These are phyloP conservation scores for Pseudofabraea citricarpa DNA, from an alignment of 2,329 filamentous ascomycete species.

Conservation along the genomic window DNA sequence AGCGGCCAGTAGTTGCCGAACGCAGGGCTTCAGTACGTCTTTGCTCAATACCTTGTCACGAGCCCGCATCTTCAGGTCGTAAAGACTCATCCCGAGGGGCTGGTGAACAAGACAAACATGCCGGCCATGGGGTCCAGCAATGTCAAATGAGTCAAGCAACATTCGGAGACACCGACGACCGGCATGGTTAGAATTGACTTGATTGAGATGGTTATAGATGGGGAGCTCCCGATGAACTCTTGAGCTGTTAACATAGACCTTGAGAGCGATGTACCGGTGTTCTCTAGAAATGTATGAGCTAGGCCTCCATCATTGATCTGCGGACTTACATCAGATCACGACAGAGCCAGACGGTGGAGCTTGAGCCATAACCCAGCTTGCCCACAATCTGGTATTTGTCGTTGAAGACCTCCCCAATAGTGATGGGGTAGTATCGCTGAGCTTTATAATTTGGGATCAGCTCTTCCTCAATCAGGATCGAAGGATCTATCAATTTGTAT, in stretches of 20 bases:
- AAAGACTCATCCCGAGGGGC: slow-evolving; percentile 38
- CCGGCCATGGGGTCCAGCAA: slow-evolving; percentile 29
- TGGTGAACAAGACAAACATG: slow-evolving; percentile 35
- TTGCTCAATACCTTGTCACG: slow-evolving; percentile 31
- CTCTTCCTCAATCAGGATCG: slow-evolving; percentile 12
- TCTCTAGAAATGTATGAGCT: slow-evolving; percentile 9
- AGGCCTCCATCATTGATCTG: slow-evolving; percentile 7
- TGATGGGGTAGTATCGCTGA: slow-evolving; percentile 11
- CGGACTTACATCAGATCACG: slow-evolving; percentile 14
- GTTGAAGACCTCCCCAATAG: slow-evolving; percentile 12
- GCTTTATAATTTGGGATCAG: slow-evolving; percentile 9
- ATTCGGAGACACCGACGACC: slow-evolving; percentile 20
- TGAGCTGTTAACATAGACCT: slow-evolving; percentile 10
- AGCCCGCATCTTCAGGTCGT: slow-evolving; percentile 26
- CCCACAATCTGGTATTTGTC: slow-evolving; percentile 14
- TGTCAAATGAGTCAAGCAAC: slow-evolving; percentile 33
- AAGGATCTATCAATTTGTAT: slow-evolving; percentile 11
- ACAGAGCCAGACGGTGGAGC: slow-evolving; percentile 18
- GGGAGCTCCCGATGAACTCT: slow-evolving; percentile 6
- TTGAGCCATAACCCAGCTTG: slow-evolving; percentile 16
- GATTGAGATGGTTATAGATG: slow-evolving; percentile 33
- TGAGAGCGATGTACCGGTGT: slow-evolving; percentile 15
- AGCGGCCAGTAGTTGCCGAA: slow-evolving; percentile 36
- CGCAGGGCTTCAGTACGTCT: slow-evolving; percentile 18
- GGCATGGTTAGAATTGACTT: slow-evolving; percentile 24